A percentile compares a stretch with the other conserved stretches of the same genome.
Conservation (phyloP, 169 alveolate genomes). For the Hammondia hammondi region DNA sequence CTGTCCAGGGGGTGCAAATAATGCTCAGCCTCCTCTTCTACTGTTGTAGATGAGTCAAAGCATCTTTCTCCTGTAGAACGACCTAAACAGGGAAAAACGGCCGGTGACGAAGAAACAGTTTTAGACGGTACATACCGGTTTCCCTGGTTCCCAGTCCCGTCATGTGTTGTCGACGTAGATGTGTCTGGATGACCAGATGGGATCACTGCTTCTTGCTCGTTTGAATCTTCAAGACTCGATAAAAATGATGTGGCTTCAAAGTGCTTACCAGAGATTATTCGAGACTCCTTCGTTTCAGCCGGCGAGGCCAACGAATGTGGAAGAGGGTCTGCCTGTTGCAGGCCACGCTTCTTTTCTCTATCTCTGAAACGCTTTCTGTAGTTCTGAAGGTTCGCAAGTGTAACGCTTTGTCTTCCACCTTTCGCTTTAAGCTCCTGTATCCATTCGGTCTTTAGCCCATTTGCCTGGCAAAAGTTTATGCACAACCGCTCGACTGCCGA, state of each 20-base stretch:
- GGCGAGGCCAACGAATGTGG: background rate
- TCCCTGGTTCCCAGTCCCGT: background rate
- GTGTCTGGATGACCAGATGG: background rate
- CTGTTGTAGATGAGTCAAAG: background rate
- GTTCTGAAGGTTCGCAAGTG: conserved; percentile 48
- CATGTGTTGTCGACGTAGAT: background rate
- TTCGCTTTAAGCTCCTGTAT: conserved; percentile 27
- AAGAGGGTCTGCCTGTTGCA: background rate
- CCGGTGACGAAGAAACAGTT: background rate
- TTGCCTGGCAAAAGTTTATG: conserved; percentile 39
- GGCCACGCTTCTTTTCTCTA: conserved; percentile 22
- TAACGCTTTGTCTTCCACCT: conserved; percentile 33
- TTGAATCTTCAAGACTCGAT: background rate
- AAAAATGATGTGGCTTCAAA: too few species aligned
- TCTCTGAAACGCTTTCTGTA: conserved; percentile 13
- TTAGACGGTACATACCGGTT: background rate
- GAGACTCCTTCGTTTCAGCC: background rate
- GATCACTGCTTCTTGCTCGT: background rate
- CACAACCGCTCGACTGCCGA: conserved; percentile 44
- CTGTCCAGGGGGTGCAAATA: background rate
- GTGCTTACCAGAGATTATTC: too few species aligned
- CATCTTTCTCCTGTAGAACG: background rate
- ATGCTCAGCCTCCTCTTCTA: background rate
- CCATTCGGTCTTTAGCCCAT: conserved; percentile 58
- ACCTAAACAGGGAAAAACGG: background rate